Evolutionary conservation across 805 yeast genomes (phyloP), one percentile per base, ranked within the genome.

Genomic region (Yarrowia porcina): DNA sequence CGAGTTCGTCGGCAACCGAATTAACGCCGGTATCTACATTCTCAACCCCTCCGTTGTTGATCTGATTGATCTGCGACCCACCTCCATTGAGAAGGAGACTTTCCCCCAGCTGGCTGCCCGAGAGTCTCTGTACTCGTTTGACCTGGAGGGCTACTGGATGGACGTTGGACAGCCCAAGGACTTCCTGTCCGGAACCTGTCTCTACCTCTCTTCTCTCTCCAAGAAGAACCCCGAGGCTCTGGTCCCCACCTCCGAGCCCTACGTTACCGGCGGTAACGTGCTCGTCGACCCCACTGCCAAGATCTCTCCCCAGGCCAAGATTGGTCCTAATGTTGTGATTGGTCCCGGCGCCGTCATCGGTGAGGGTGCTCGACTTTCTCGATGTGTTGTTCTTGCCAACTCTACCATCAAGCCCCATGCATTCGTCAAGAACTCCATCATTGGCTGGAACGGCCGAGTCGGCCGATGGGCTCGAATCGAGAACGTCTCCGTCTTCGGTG

Each of bases 141-240:
- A 94, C 79, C 85, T 94, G 74, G 97, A 94, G 82, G 98, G 99
- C 69, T 94, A 86, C 89, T 94, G 99, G 99, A 94, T 94, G 99
- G 99, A 94, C 79, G 97, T 94, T 70, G 99, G 99, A 79, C 99
- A 94, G 83, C 99, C 99, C 84, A 94, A 93, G 85, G 99, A 94
- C 80, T 94, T 91, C 87, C 80, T 94, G 69, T 86, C 97, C 65
- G 99, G 99, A 78, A 90, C 97, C 72, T 86, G 91, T 71, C 82
- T 93, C 68, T 94, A 92, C 83, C 83, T 94, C 77, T 83, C 88
- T 76, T 87, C 98, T 63, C 80, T 91, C 74, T 77, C 93, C 71
- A 88, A 88, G 85, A 90, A 87, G 79, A 75, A 79, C 70, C 89
- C 97, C 67, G 83, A 83, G 71, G 75, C 79, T 69, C 85, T 92